A percentile compares a stretch with the other conserved stretches of the same genome.
phyloP scores from a whole-genome alignment of 78 protist species.

The Diacronema lutheri region DNA sequence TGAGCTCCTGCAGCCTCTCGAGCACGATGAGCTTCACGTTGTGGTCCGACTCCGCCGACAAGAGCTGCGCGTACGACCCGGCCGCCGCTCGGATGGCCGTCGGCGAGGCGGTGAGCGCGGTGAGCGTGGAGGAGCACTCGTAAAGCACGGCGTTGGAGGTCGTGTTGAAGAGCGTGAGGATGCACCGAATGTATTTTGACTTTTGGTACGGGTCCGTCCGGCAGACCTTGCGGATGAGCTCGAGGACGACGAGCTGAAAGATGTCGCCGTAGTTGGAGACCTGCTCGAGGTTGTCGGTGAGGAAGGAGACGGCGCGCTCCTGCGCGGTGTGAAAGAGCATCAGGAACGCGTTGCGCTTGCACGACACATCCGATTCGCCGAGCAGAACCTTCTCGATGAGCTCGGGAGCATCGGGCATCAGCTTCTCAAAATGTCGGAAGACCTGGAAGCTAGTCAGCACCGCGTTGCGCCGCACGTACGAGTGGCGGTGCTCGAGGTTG shows the following conservation, averaged over 20 bases:
- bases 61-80: slow-evolving; percentile 70
- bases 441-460: slow-evolving; percentile 82
- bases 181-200: slow-evolving; percentile 68
- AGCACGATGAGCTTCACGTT: slow-evolving; percentile 90
- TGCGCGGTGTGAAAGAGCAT: slow-evolving; percentile 87
- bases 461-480: slow-evolving; percentile 78
- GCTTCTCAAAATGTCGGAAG: slow-evolving; percentile 54
- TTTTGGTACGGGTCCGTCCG: slow-evolving; percentile 41
- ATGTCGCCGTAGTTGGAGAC: slow-evolving; percentile 74
- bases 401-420: slow-evolving; percentile 94
- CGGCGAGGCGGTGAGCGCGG: slow-evolving; percentile 58
- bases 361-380: slow-evolving; percentile 69
- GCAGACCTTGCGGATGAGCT: slow-evolving; percentile 79
- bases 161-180: slow-evolving; percentile 53
- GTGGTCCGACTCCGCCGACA: slow-evolving; percentile 77
- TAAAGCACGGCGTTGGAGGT: background rate
- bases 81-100: slow-evolving; percentile 60
- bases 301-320: slow-evolving; percentile 83
- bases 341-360: slow-evolving; percentile 91
- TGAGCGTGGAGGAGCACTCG: slow-evolving; percentile 44
- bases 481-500: slow-evolving; percentile 84
- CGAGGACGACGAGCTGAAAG: slow-evolving; percentile 88
- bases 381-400: slow-evolving; percentile 69
- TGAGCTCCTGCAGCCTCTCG: slow-evolving; percentile 69
- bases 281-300: slow-evolving; percentile 51